Conservation (phyloP, 1,139 yeast species). For the Yamadazyma triangularis region DNA sequence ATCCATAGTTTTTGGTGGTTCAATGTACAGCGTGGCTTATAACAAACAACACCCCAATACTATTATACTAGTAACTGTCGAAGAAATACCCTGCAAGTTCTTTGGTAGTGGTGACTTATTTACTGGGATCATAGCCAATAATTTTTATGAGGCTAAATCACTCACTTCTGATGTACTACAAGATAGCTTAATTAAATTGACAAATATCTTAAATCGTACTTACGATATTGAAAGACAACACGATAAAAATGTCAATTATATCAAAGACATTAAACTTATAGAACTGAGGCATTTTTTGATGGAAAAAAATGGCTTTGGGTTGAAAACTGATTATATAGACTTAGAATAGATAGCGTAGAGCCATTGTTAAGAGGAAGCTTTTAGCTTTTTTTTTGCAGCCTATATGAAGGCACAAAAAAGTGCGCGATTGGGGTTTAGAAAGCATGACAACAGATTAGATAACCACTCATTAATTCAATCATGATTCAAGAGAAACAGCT, state of each 20-base stretch:
- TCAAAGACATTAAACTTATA: conserved; percentile 25
- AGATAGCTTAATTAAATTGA: conserved; percentile 24
- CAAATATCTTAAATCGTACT: conserved; percentile 26
- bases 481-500: too few species aligned
- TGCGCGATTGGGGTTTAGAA: too few species aligned
- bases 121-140: conserved; percentile 35
- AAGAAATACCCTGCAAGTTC: conserved; percentile 32
- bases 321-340: too few species aligned
- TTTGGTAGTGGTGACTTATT: conserved; percentile 47
- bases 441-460: too few species aligned
- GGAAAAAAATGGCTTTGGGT: conserved; percentile 1
- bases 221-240: conserved; percentile 18
- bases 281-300: conserved; percentile 6
- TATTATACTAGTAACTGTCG: conserved; percentile 26
- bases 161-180: conserved; percentile 25
- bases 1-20: conserved; percentile 26
- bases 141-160: conserved; percentile 16
- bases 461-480: too few species aligned
- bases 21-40: conserved; percentile 33
- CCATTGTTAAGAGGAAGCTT: too few species aligned
- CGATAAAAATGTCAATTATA: conserved; percentile 15
- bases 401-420: too few species aligned
- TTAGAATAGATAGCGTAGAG: too few species aligned
- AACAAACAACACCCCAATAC: conserved; percentile 6
- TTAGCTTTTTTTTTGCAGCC: too few species aligned